A percentile compares a stretch with the other conserved stretches of the same genome.
Evolutionary conservation across 192 early-diverging fungal genomes (phyloP).

Genomic region (Cetraspora pellucida): DNA sequence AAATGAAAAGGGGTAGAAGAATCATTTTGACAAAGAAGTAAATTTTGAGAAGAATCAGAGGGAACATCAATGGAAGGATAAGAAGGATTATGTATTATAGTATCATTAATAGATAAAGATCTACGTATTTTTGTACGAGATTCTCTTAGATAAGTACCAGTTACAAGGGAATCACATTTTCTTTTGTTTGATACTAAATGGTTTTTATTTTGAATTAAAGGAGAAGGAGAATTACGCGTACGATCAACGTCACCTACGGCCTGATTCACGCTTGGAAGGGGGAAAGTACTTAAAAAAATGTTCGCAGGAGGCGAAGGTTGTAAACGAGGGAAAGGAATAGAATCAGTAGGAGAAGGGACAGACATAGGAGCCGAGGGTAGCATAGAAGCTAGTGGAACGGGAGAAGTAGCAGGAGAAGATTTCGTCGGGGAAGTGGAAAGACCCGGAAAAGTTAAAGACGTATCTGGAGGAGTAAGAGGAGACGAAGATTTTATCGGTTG

Average conservation of each 20-base stretch:
- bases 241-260: slow-evolving; percentile 31
- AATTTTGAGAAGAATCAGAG: slow-evolving; percentile 25
- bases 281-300: slow-evolving; percentile 14
- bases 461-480: slow-evolving; percentile 37
- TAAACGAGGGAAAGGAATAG: slow-evolving; percentile 24
- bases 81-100: slow-evolving; percentile 23
- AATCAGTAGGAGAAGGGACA: slow-evolving; percentile 14
- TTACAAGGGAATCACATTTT: slow-evolving; percentile 22
- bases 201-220: background rate
- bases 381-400: background rate
- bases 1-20: slow-evolving; percentile 43
- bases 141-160: slow-evolving; percentile 41
- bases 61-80: background rate
- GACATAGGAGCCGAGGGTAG: slow-evolving; percentile 29
- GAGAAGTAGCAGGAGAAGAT: slow-evolving; percentile 1
- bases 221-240: slow-evolving; percentile 15
- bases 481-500: slow-evolving; percentile 52
- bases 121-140: slow-evolving; percentile 50
- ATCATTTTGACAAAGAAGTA: slow-evolving; percentile 31
- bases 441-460: background rate
- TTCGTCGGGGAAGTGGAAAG: background rate
- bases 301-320: slow-evolving; percentile 22
- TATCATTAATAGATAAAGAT: slow-evolving; percentile 45
- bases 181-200: slow-evolving; percentile 11
- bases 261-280: slow-evolving; percentile 29